Evolutionary conservation across 306 rosid genomes (phyloP).

Genomic region (Cyamopsis tetragonoloba): DNA sequence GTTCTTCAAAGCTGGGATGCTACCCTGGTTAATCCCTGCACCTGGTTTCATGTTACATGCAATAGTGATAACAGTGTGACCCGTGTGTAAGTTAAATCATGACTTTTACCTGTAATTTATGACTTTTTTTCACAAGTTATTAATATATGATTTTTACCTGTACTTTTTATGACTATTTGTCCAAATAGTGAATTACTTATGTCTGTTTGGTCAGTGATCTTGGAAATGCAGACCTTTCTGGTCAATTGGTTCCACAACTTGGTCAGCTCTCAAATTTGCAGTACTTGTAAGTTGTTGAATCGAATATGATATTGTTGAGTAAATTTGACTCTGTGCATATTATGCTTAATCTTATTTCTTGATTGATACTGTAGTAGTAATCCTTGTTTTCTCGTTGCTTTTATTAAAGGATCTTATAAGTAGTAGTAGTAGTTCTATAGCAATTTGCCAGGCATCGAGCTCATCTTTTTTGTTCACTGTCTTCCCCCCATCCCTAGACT

Average conservation of each 20-base stretch:
- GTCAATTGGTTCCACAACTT: slow-evolving; percentile 68
- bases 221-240: slow-evolving; percentile 90
- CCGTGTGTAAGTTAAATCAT: slow-evolving; percentile 72
- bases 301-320: not conserved
- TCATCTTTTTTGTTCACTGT: not conserved
- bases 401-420: not conserved
- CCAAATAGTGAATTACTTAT: not conserved
- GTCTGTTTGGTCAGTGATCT: slow-evolving; percentile 66
- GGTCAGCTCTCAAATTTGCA: slow-evolving; percentile 71
- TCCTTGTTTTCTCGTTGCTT: not conserved
- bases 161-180: not conserved
- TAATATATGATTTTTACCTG: slow-evolving; percentile 4
- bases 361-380: not conserved
- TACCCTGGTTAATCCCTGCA: slow-evolving; percentile 90
- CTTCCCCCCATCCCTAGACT: not conserved
- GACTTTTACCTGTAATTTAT: not conserved
- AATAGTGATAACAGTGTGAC: slow-evolving; percentile 75
- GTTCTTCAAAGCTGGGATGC: slow-evolving; percentile 94
- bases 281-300: slow-evolving; percentile 74
- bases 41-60: slow-evolving; percentile 96
- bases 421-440: not conserved
- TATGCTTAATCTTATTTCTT: not conserved
- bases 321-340: not conserved
- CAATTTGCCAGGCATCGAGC: not conserved
- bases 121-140: too few species aligned